phyloP scores from a whole-genome alignment of 2,329 filamentous ascomycete genomes.

The Neopestalotiopsis clavispora region DNA sequence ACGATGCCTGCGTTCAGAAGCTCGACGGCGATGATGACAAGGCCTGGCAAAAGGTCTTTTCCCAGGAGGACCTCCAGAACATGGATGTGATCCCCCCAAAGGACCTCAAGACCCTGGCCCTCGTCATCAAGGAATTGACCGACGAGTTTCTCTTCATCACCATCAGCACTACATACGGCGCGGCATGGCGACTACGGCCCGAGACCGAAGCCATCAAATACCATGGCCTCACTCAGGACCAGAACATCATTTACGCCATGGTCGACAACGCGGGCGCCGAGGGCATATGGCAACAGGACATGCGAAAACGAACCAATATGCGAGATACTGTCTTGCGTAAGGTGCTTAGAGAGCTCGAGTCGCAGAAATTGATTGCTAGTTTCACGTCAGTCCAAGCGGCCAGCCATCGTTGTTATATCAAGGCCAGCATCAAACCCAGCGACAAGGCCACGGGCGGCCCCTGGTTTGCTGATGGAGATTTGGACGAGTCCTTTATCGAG shows the following conservation, averaged over 20 bases:
- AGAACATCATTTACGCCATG: constrained; percentile 82
- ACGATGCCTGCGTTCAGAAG: constrained; percentile 58
- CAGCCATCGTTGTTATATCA: constrained; percentile 95
- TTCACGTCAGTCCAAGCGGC: constrained; percentile 93
- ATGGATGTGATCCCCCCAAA: constrained; percentile 62
- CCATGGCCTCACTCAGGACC: constrained; percentile 64
- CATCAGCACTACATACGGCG: constrained; percentile 46
- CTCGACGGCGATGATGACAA: constrained; percentile 45
- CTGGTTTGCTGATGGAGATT: constrained; percentile 90
- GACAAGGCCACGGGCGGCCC: constrained; percentile 92
- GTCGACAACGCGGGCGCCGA: constrained; percentile 86
- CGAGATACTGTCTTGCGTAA: constrained; percentile 84
- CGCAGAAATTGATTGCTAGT: constrained; percentile 75
- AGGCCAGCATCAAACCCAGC: constrained; percentile 80
- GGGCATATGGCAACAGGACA: constrained; percentile 89
- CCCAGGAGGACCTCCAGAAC: constrained; percentile 61
- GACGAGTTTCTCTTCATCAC: constrained; percentile 65
- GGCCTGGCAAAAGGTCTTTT: constrained; percentile 54
- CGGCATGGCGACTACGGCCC: constrained; percentile 64
- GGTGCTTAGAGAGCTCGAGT: constrained; percentile 82
- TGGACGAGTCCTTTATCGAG: constrained; percentile 88
- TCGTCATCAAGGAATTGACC: constrained; percentile 61
- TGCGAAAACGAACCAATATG: constrained; percentile 80
- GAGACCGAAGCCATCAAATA: constrained; percentile 67
- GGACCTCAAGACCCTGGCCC: constrained; percentile 58